Conservation (phyloP, 768 basidiomycete species). For the Suillus occidentalis region DNA sequence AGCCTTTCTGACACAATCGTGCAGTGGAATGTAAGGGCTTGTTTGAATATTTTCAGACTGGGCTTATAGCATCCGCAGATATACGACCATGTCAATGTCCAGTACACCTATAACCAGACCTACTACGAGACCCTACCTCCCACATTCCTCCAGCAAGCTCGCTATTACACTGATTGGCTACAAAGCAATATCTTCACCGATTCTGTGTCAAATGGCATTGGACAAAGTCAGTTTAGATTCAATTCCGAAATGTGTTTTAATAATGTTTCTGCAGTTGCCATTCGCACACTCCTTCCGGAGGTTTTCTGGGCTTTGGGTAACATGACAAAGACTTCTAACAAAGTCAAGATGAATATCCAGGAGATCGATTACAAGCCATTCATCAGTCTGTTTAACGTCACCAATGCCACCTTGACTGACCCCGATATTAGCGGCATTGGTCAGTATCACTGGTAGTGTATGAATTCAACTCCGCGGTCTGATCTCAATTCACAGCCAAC, state of each 20-base stretch:
- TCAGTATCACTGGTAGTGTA: conserved; percentile 37
- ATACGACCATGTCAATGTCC: conserved; percentile 74
- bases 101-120: conserved; percentile 78
- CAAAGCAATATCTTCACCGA: conserved; percentile 74
- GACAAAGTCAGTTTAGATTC: conserved; percentile 59
- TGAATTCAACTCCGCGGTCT: background rate
- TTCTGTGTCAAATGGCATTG: conserved; percentile 55
- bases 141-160: conserved; percentile 68
- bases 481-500: conserved; percentile 49
- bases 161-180: conserved; percentile 74
- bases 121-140: conserved; percentile 73
- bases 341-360: conserved; percentile 72
- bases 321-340: conserved; percentile 72
- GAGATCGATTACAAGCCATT: conserved; percentile 87
- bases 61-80: conserved; percentile 41
- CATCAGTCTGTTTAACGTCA: conserved; percentile 81
- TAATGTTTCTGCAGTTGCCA: conserved; percentile 56
- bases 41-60: background rate
- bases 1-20: conserved; percentile 15
- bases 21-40: conserved; percentile 70
- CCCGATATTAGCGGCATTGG: conserved; percentile 66
- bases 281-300: conserved; percentile 37
- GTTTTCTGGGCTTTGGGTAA: conserved; percentile 70
- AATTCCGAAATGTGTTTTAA: background rate
- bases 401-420: conserved; percentile 57